Percentiles rank a stretch among this genome's conserved stretches.
Conservation (phyloP, 768 basidiomycete genomes). For the Lactarius pseudohatsudake region DNA sequence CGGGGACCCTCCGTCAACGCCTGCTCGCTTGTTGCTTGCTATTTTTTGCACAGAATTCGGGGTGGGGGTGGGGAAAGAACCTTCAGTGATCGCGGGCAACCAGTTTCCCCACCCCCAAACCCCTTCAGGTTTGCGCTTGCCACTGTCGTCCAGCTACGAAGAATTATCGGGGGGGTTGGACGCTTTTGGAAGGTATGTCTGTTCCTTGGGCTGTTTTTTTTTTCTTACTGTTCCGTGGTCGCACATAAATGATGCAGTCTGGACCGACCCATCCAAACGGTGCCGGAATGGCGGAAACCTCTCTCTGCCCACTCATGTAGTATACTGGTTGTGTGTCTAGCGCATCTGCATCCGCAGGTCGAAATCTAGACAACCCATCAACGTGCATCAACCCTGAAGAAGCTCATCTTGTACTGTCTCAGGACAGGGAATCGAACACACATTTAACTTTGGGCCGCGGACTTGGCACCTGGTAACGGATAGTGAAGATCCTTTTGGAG, state of each 20-base stretch:
- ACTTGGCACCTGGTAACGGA: neutral
- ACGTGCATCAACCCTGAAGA: neutral
- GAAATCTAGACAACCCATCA: neutral
- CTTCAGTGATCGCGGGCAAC: neutral
- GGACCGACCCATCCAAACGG: neutral
- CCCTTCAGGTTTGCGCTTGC: neutral
- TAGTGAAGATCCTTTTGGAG: neutral
- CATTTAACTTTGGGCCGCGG: conserved; percentile 13
- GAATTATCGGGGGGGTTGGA: conserved; percentile 1
- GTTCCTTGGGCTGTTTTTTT: neutral
- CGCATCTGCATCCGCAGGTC: neutral
- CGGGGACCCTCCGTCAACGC: neutral
- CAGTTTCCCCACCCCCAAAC: neutral
- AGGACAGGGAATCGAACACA: neutral
- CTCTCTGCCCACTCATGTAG: neutral
- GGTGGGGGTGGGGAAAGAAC: neutral
- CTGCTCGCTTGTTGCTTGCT: neutral
- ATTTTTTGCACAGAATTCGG: neutral
- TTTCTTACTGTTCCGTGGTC: neutral
- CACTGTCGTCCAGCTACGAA: neutral
- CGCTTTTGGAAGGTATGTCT: neutral
- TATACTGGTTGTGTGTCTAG: neutral
- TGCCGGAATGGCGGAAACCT: neutral
- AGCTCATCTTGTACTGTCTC: neutral
- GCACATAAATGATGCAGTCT: neutral